Conservation (phyloP, 2,329 filamentous ascomycete genomes). For the Curvularia hawaiiensis region DNA sequence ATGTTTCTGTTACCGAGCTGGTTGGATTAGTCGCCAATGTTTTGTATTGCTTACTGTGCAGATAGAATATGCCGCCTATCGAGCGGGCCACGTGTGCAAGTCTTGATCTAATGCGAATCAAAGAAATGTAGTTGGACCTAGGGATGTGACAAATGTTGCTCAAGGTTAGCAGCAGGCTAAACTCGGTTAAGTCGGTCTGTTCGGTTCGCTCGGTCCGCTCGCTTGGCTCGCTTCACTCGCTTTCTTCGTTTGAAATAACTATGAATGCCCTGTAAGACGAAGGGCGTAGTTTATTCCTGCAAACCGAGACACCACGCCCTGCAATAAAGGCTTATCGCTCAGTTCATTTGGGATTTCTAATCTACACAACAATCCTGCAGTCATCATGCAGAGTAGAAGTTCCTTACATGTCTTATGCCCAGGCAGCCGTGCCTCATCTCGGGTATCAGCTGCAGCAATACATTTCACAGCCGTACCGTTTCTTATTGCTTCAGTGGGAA, state of each 20-base stretch:
- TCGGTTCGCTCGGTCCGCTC: not conserved
- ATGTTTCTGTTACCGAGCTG: not conserved
- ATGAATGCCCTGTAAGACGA: not conserved
- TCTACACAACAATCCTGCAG: not conserved
- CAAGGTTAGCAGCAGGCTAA: not conserved
- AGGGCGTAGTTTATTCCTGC: not conserved
- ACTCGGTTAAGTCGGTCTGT: not conserved
- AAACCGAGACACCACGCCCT: not conserved
- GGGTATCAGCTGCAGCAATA: constrained; percentile 20
- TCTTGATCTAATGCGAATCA: not conserved
- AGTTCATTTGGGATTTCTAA: not conserved
- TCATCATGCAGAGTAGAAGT: not conserved
- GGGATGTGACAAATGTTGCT: not conserved
- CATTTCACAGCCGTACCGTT: constrained; percentile 11
- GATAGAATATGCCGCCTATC: not conserved
- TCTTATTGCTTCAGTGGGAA: constrained; percentile 5
- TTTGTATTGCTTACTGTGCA: not conserved
- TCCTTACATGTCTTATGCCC: not conserved
- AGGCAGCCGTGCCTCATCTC: not conserved
- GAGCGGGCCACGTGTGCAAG: not conserved
- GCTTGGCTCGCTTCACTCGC: not conserved
- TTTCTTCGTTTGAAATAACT: not conserved
- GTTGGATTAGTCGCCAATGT: not conserved
- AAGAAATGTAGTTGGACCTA: not conserved
- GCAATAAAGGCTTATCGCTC: not conserved